Evolutionary conservation across 1,284 basidiomycete genomes (phyloP), one percentile per base, ranked within the genome.

Genomic region (Pascua guehoae): DNA sequence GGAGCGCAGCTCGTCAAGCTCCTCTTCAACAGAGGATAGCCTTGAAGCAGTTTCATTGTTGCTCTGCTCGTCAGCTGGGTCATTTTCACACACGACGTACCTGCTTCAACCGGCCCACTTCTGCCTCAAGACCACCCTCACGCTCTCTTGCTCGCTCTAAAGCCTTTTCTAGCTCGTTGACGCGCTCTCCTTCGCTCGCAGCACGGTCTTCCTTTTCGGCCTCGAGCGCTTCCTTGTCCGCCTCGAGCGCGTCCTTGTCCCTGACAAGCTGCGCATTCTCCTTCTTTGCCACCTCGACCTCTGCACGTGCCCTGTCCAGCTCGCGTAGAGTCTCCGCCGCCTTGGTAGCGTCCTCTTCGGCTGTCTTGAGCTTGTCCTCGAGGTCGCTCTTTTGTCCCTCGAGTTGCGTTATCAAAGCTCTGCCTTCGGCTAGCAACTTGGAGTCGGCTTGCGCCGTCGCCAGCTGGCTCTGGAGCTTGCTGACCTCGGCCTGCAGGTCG

Each of bases 61-160:
- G 46, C 37, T 62, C 67, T 72, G 49, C n/a, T n/a, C 18, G 47
- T 61, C 53, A 56, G 53, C 41, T 47, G 12, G 15, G 12, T 0
- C 15, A 16, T 5, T 18, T 5, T 18, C 55, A 40, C 7, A 36
- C 5, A 10, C 15, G 39, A 58, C 74, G 61, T 56, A 77, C 76
- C 67, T 70, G 66, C 51, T 74, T 68, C 55, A 78, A 62, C 37
- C 70, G 56, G 7, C 66, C 70, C 3, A 78, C 52, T 57, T 78
- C 76, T 3, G 65, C 64, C 55, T 78, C 77, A 32, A 78, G 57
- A 0, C 65, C 70, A 4, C 71, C 69, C 57, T 76, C 73, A 16
- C 75, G 63, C 41, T 71, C 71, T 41, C 73, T 63, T 9, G 66
- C 64, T 38, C 76, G 64, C 40, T 74, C 73, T n/a, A 77, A 46